Conservation (phyloP, 345 rosid species). For the Populus pruinosa region DNA sequence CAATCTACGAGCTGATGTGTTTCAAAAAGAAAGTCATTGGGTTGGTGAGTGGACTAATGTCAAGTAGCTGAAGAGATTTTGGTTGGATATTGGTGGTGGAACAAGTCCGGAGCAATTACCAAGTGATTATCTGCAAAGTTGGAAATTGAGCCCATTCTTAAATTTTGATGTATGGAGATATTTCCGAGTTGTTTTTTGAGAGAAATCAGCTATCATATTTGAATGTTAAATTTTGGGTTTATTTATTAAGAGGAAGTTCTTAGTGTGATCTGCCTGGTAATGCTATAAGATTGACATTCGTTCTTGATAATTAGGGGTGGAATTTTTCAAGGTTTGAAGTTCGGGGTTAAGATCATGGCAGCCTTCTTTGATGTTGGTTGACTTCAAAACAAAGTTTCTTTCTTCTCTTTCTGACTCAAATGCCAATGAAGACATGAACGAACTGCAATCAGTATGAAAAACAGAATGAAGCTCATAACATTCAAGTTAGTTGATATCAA, state of each 20-base stretch:
- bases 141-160: neutral
- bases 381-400: neutral
- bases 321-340: neutral
- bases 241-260: neutral
- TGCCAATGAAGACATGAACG: neutral
- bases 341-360: neutral
- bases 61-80: neutral
- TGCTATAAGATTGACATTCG: neutral
- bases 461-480: too few species aligned
- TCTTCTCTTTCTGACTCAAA: neutral
- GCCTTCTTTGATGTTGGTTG: neutral
- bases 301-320: too few species aligned
- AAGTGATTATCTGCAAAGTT: neutral
- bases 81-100: constrained; percentile 10
- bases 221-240: neutral
- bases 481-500: too few species aligned
- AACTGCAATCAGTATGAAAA: neutral
- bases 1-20: neutral
- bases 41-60: constrained; percentile 4
- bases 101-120: neutral
- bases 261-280: neutral
- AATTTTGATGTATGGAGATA: constrained; percentile 2
- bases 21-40: constrained; percentile 6
- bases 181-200: neutral
- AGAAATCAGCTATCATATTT: neutral